phyloP scores from a whole-genome alignment of 768 basidiomycete species.

The Chalciporus piperatus region DNA sequence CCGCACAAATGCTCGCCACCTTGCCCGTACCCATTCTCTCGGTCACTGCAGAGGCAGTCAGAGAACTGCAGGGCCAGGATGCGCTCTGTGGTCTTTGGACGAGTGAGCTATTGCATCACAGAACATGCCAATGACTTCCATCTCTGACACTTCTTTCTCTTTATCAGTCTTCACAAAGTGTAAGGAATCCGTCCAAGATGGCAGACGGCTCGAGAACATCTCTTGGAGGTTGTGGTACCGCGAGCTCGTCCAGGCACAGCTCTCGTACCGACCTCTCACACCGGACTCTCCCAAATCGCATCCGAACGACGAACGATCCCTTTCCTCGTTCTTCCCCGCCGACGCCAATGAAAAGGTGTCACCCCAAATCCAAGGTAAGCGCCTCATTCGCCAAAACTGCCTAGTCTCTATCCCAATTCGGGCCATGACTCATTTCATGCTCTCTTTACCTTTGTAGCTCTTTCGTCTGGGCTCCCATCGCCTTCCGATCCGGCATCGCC shows the following conservation, averaged over 20 bases:
- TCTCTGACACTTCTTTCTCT: conserved; percentile 5
- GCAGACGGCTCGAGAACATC: conserved; percentile 81
- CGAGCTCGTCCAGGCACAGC: conserved; percentile 45
- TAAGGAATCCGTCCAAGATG: conserved; percentile 75
- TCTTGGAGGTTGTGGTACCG: conserved; percentile 85
- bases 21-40: conserved; percentile 68
- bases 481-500: conserved; percentile 30
- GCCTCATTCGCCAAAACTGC: conserved; percentile 8
- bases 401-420: conserved; percentile 11
- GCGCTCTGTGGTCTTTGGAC: conserved; percentile 68
- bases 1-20: conserved; percentile 41
- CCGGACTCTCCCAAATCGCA: conserved; percentile 23
- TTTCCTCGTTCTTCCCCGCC: conserved; percentile 28
- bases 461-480: conserved; percentile 24
- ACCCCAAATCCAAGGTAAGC: conserved; percentile 15
- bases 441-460: conserved; percentile 21
- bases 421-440: conserved; percentile 9
- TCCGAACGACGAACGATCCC: conserved; percentile 20
- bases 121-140: conserved; percentile 4
- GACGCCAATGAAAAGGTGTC: conserved; percentile 12
- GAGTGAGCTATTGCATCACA: conserved; percentile 38
- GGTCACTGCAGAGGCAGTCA: conserved; percentile 62
- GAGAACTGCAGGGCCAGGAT: conserved; percentile 65
- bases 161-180: conserved; percentile 78
- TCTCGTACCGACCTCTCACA: conserved; percentile 25